Base-by-base conservation (phyloP, 768 basidiomycete genomes). In the Boletus reticuloceps region DNA sequence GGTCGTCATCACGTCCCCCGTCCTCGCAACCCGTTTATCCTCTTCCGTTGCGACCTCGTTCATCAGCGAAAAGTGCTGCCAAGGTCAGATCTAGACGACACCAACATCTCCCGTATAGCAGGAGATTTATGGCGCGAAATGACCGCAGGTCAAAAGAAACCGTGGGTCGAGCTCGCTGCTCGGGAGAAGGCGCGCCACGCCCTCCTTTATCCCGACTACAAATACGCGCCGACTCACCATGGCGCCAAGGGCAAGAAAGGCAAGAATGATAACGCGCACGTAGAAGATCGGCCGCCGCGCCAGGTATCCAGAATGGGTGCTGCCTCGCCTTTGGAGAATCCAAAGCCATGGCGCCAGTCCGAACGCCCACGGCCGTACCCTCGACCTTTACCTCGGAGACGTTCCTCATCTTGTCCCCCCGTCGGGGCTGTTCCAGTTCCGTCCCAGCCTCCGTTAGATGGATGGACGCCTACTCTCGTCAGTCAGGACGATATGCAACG, bases 21-120 rank as follows among this genome's bases (percentile, higher is more conserved):
- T 27, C 88, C 88, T 0, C 75, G 84, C 16, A 91, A 91, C 68
- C 84, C 88, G 0, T 91, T 91, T 71, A 89, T 91, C 59, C 79
- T 91, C 58, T 91, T 89, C 66, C 80, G 89, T 40, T 87, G 82
- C 65, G 82, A 89, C 65, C 83, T 88, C 50, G 83, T 87, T 16
- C 78, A 82, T 48, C 82, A 86, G 58, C 77, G 82, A 50, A 78
- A 82, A 56, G 74, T 81, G 45, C 82, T 85, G 0, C 66, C 74
- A 11, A 69, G 74, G 40, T 79, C 83, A 4, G 83, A 88, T 66
- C 76, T 76, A 16, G 81, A 89, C 60, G 86, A 89, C 64, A 80
- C 83, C 54, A 86, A 88, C 60, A 79, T 90, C 50, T 84, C 82
- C 5, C 78, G 84, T 50, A 81, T 85, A 52, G 86, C 83, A 0